These are phyloP conservation scores for Artomyces pyxidatus DNA, from an alignment of 768 basidiomycete species.

Conservation along the genomic window DNA sequence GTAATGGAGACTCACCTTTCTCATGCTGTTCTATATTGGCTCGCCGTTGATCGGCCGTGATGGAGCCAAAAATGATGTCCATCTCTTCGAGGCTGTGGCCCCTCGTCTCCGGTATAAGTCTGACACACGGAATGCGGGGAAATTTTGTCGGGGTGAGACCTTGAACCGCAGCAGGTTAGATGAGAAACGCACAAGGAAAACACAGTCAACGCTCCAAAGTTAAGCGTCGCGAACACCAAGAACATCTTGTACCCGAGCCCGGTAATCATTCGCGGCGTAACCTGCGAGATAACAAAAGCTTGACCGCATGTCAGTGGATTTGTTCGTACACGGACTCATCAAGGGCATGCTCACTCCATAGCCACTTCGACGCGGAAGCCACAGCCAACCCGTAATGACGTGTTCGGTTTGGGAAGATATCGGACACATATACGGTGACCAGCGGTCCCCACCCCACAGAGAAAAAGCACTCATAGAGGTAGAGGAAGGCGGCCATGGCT, in stretches of 20 bases:
- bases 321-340: background rate
- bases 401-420: conserved; percentile 83
- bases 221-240: conserved; percentile 68
- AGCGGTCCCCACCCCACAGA: conserved; percentile 81
- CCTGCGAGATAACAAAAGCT: conserved; percentile 72
- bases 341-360: conserved; percentile 50
- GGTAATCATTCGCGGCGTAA: conserved; percentile 55
- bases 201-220: conserved; percentile 58
- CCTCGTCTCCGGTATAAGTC: conserved; percentile 34
- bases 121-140: conserved; percentile 11
- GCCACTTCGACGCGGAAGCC: conserved; percentile 75
- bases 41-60: conserved; percentile 44
- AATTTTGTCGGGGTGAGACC: background rate
- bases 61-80: conserved; percentile 51
- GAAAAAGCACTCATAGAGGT: conserved; percentile 83
- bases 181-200: conserved; percentile 65
- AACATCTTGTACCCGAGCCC: conserved; percentile 67
- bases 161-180: no score
- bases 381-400: conserved; percentile 72
- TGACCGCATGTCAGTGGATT: background rate
- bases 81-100: conserved; percentile 41
- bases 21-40: conserved; percentile 43
- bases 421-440: conserved; percentile 55
- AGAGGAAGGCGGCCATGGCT: conserved; percentile 82
- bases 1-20: conserved; percentile 21